Evolutionary conservation across 2,329 filamentous ascomycete genomes (phyloP), one percentile per base, ranked within the genome.

Genomic region (Colletotrichum viniferum): DNA sequence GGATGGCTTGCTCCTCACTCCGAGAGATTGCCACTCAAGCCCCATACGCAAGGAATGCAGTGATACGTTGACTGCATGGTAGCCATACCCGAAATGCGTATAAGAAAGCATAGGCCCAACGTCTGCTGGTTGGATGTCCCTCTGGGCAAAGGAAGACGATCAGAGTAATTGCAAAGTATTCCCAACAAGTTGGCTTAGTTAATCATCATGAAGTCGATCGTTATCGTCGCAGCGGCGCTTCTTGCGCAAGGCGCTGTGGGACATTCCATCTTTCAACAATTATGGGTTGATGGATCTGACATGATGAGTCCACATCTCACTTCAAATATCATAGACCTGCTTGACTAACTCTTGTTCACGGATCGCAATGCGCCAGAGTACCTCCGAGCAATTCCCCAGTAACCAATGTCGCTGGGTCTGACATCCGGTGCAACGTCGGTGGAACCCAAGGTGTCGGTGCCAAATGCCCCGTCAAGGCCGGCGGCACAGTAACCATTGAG

Each of bases 371-470:
- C 77, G 88, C 86, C 43, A 86, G 90, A 68, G 72, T 88, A 1
- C 89, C 89, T 1, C 61, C 34, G 65, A 81, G 1, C 87, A 92
- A 92, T 83, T 87, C 81, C 14, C 89, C 90, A 5, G 85, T 91
- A 7, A 86, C 84, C 14, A 84, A 86, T 77, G 86, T 89, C 21
- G 79, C 80, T 14, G 82, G 84, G 13, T 83, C 79, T 60, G 85
- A 85, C 74, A 82, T 89, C 24, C 82, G 85, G 43, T 90, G 88
- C 79, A 89, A 89, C 73, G 83, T 82, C 18, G 84, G 84, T 32
- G 81, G 85, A 7, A 80, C 80, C 5, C 78, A 77, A 13, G 80
- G 81, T 16, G 82, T 85, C 5, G 73, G 82, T 3, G 83, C 82
- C 16, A 87, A 88, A 78, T 90, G 88, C 79, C 79, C 83, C 24